Base-by-base conservation (phyloP, 768 basidiomycete species). In the Hygrocybe punicea region DNA sequence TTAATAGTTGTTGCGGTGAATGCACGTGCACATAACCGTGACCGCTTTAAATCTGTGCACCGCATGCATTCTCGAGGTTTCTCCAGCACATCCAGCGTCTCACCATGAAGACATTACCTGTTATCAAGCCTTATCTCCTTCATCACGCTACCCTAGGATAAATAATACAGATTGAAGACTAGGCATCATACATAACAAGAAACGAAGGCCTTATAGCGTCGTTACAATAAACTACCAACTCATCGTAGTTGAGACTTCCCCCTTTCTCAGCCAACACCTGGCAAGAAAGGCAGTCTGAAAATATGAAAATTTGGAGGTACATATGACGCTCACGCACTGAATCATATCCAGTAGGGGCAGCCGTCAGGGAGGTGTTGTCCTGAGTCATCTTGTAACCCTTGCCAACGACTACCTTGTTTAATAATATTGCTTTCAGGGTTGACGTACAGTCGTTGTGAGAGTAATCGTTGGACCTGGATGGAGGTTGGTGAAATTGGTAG, bases 351-450 rank as follows among this genome's bases (percentile, higher is more conserved):
- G 77, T 52, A 34, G 86, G 86, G 21, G 86, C 81, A 1, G 81
- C 68, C 0, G 81, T 84, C 39, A 89, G 62, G 3, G 68, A 70
- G 4, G 81, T 76, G 60, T 78, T 81, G 60, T 87, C 83, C 16
- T 81, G 78, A 25, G 78, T 75, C 73, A 87, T 73, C 68, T 87
- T 89, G 62, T 78, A 82, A 4, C 85, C 86, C 62, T 82, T 85
- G 24, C 86, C 86, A 21, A 87, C 86, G 13, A 87, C 73, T 17
- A 89, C 86, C 63, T 87, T 88, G 70, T 87, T 88, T 53, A 89
- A 70, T n/a, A 89, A 76, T 37, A 89, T 85, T 0, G 83, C 83
- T 61, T 86, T 86, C 59, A 81, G 68, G 16, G 69, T 67, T 0
- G 84, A 86, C 42, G 77, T 70, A 58, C 78, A 80, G 52, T 78